These are phyloP conservation scores for Tuctoria greenei DNA, from an alignment of 176 grass and related monocot genomes.

Conservation along the genomic window DNA sequence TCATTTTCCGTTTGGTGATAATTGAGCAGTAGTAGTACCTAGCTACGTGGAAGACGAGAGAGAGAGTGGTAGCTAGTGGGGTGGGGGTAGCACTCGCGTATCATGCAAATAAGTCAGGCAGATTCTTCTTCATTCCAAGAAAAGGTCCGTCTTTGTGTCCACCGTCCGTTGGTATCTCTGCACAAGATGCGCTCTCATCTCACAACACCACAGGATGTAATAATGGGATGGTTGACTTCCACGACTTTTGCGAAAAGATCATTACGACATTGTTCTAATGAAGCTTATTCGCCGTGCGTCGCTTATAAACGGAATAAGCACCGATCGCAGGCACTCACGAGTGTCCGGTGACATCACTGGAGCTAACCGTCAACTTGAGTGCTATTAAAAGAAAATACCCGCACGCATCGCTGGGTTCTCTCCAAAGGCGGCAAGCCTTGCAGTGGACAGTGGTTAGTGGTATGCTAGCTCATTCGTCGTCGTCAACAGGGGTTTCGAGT, in stretches of 20 bases:
- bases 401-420: not conserved
- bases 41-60: too few relatives aligned
- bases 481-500: not conserved
- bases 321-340: not conserved
- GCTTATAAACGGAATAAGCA: not conserved
- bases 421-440: not conserved
- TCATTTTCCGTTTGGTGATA: too few relatives aligned
- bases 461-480: not conserved
- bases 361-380: slow-evolving; percentile 28
- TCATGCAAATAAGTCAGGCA: slow-evolving; percentile 35
- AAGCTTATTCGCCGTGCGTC: not conserved
- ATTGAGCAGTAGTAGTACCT: too few relatives aligned
- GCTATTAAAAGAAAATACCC: not conserved
- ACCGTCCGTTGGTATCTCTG: slow-evolving; percentile 34
- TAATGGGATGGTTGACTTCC: slow-evolving; percentile 14
- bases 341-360: slow-evolving; percentile 15
- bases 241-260: not conserved
- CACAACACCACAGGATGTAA: slow-evolving; percentile 29
- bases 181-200: not conserved
- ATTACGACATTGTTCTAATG: slow-evolving; percentile 3
- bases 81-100: slow-evolving; percentile 31
- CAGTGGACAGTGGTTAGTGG: not conserved
- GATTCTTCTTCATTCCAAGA: slow-evolving; percentile 23
- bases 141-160: not conserved
- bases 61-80: too few relatives aligned